Evolutionary conservation across 2,329 filamentous ascomycete species (phyloP).

Genomic region (Ophiocordyceps camponoti-rufipedis): DNA sequence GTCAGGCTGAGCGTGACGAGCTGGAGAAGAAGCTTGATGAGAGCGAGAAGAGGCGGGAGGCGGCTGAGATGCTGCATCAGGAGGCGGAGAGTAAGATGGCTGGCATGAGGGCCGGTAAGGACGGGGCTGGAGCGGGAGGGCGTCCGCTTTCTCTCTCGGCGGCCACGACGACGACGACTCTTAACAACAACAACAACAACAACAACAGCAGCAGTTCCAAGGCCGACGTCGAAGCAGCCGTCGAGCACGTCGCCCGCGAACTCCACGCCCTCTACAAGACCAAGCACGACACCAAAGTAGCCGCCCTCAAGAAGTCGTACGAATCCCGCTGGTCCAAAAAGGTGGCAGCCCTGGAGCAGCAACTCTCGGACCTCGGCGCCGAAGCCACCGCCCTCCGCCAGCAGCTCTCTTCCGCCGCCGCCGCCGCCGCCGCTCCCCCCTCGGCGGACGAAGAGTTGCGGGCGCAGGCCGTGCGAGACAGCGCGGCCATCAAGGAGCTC

Average conservation of each 20-base stretch:
- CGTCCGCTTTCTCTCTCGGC: not conserved
- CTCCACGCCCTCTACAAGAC: constrained; percentile 86
- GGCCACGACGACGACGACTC: constrained; percentile 6
- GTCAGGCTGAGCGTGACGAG: constrained; percentile 66
- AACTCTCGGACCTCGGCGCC: constrained; percentile 47
- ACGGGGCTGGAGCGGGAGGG: constrained; percentile 7
- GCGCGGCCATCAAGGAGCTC: constrained; percentile 48
- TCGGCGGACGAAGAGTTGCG: constrained; percentile 27
- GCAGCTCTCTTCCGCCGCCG: not conserved
- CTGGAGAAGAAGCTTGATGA: constrained; percentile 61
- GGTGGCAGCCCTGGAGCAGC: constrained; percentile 56
- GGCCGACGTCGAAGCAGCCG: constrained; percentile 62
- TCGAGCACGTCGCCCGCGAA: constrained; percentile 85
- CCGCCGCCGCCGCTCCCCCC: not conserved
- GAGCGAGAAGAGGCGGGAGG: constrained; percentile 53
- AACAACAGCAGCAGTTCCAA: constrained; percentile 14
- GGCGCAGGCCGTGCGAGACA: constrained; percentile 42
- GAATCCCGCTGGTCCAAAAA: constrained; percentile 82
- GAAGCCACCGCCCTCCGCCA: constrained; percentile 55
- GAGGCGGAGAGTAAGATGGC: constrained; percentile 62
- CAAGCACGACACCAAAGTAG: constrained; percentile 93
- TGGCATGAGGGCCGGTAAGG: constrained; percentile 48
- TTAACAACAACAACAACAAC: constrained; percentile 15
- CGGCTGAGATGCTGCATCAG: constrained; percentile 56
- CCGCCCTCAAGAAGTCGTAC: constrained; percentile 70